Base-by-base conservation (phyloP, 2,329 filamentous ascomycete species). In the Fusarium floridanum region DNA sequence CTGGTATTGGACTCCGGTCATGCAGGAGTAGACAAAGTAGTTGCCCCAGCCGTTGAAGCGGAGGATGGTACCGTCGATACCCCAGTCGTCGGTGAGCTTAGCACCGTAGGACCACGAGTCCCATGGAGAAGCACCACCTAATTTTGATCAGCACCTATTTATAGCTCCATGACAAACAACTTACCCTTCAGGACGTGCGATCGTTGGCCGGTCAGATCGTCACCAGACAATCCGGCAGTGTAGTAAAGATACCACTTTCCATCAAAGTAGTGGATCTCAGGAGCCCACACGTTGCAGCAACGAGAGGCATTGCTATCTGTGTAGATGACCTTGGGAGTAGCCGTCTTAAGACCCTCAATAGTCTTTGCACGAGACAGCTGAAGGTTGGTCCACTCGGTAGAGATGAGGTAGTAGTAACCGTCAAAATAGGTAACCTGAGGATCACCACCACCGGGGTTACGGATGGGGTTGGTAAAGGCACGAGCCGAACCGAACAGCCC, bases 231-330 rank as follows among this genome's bases (percentile, higher is more conserved):
- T 1, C 88, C 88, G 1, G 88, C 86, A 0, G 88, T 88, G 77
- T 90, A 91, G 80, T 90, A 91, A 43, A 91, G 84, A 66, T 88
- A 90, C 88, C 88, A 86, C 20, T 64, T 76, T 16, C 80, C 81
- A n/a, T 85, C 83, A 9, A 90, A 76, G 66, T 86, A 86, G 74
- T 90, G 88, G 0, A 89, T 81, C 73, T 90, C 88, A 0, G 88
- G 89, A 0, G 89, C 88, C 89, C 89, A 91, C 41, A 91, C 85
- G 64, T 89, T 89, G 78, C 87, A 88, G 79, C 86, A 87, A 17
- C 87, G 82, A 5, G 81, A 81, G 2, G 87, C 76, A 17, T 84
- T 85, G 6, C 79, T 80, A 65, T 88, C 86, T 0, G 83, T 84
- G 81, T 87, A 91, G 32, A 91, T 86, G 4, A 83, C 77, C 71